These are phyloP conservation scores for Tubosaeta sp. DNA, from an alignment of 768 basidiomycete species.

Conservation along the genomic window DNA sequence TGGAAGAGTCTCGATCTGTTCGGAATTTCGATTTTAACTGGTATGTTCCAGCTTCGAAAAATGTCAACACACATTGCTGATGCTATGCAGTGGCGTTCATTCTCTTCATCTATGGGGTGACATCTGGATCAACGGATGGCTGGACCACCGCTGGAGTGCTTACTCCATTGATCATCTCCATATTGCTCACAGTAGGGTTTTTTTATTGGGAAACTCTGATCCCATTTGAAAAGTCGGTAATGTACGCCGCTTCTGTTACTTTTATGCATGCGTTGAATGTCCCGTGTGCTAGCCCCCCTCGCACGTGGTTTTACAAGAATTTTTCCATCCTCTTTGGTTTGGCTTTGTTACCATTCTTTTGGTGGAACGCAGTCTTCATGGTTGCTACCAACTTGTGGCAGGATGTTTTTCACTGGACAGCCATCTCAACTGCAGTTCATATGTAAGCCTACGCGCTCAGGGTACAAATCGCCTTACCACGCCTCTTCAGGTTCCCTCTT, in stretches of 20 bases:
- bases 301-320: constrained; percentile 40
- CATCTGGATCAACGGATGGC: constrained; percentile 44
- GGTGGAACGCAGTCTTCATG: constrained; percentile 36
- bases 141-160: constrained; percentile 47
- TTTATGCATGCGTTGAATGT: not conserved
- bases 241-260: constrained; percentile 29
- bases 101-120: constrained; percentile 42
- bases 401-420: constrained; percentile 39
- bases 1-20: constrained; percentile 35
- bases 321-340: constrained; percentile 37
- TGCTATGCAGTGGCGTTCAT: constrained; percentile 31
- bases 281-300: constrained; percentile 33
- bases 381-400: constrained; percentile 40
- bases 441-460: constrained; percentile 26
- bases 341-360: constrained; percentile 38
- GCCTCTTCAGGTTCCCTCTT: constrained; percentile 36
- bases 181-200: constrained; percentile 39
- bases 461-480: not conserved
- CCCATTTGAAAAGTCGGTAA: constrained; percentile 37
- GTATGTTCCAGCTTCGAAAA: constrained; percentile 15
- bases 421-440: constrained; percentile 37
- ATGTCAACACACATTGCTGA: not conserved
- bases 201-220: constrained; percentile 48
- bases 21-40: constrained; percentile 37
- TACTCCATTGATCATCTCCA: constrained; percentile 42